phyloP scores from a whole-genome alignment of 1,284 basidiomycete genomes.

The Marasmius fiardii region DNA sequence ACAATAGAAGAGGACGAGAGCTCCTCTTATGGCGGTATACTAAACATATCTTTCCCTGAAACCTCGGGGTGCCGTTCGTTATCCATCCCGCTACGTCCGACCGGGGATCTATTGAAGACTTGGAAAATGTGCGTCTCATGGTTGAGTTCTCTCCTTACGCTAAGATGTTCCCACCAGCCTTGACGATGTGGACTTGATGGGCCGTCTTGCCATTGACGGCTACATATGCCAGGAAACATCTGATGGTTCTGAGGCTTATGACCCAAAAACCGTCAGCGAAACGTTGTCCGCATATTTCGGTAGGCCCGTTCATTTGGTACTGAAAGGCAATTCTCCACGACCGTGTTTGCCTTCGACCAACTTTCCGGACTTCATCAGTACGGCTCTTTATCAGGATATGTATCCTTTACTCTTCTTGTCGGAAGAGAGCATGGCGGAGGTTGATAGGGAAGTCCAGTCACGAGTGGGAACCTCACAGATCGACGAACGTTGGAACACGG shows the following conservation, averaged over 20 bases:
- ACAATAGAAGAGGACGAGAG: neutral
- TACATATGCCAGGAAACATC: conserved; percentile 1
- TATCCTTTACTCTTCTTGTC: conserved; percentile 1
- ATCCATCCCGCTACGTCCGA: neutral
- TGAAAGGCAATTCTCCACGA: neutral
- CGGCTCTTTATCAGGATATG: neutral
- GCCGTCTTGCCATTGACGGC: neutral
- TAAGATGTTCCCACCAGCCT: neutral
- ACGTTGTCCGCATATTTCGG: conserved; percentile 2
- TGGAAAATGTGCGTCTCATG: neutral
- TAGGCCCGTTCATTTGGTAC: conserved; percentile 2
- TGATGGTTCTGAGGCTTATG: neutral
- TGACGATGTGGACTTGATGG: neutral
- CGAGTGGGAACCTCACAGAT: neutral
- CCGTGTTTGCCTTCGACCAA: conserved; percentile 1
- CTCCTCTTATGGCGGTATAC: neutral
- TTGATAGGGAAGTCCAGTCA: neutral
- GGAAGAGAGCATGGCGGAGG: neutral
- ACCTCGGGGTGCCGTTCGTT: neutral
- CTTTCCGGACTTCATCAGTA: neutral
- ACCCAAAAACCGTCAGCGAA: neutral
- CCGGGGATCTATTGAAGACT: neutral
- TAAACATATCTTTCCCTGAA: neutral
- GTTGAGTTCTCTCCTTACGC: neutral
- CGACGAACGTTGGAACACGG: conserved; percentile 1